Percentiles rank a stretch among this genome's conserved stretches.
phyloP scores from a whole-genome alignment of 2,329 filamentous ascomycete species.

The Aspergillus costaricaensis region DNA sequence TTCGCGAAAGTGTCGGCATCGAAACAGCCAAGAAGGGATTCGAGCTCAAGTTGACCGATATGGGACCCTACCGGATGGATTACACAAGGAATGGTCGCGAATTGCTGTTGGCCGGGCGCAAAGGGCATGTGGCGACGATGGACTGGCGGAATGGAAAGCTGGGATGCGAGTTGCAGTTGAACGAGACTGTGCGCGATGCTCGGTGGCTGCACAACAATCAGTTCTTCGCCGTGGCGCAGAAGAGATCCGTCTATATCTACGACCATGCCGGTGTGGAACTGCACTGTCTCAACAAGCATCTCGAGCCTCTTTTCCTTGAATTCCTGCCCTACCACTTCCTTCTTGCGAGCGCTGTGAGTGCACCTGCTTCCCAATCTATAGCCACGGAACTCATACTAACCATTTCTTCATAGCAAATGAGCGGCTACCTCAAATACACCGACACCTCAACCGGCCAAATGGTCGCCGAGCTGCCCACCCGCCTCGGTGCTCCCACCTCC shows the following conservation, averaged over 20 bases:
- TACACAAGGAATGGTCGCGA: constrained; percentile 89
- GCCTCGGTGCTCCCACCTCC: constrained; percentile 78
- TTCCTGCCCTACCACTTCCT: constrained; percentile 97
- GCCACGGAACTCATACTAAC: background rate
- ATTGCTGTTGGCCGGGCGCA: constrained; percentile 80
- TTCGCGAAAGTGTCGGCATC: constrained; percentile 70
- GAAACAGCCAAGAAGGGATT: constrained; percentile 92
- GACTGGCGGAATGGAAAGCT: constrained; percentile 93
- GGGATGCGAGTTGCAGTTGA: constrained; percentile 85
- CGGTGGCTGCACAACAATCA: constrained; percentile 95
- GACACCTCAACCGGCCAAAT: constrained; percentile 92
- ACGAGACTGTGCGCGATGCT: constrained; percentile 85
- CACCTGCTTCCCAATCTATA: background rate
- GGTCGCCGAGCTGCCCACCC: constrained; percentile 81
- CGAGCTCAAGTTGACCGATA: constrained; percentile 76
- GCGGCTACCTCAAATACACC: constrained; percentile 87
- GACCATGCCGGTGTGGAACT: constrained; percentile 87
- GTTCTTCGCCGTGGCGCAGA: constrained; percentile 90
- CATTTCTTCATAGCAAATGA: constrained; percentile 59
- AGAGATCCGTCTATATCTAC: constrained; percentile 97
- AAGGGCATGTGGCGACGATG: constrained; percentile 94
- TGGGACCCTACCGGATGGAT: constrained; percentile 86
- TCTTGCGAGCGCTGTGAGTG: constrained; percentile 75
- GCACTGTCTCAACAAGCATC: constrained; percentile 85
- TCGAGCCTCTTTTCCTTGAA: constrained; percentile 90